phyloP scores from a whole-genome alignment of 768 basidiomycete species.

The Tylopilus vinaceipallidus region DNA sequence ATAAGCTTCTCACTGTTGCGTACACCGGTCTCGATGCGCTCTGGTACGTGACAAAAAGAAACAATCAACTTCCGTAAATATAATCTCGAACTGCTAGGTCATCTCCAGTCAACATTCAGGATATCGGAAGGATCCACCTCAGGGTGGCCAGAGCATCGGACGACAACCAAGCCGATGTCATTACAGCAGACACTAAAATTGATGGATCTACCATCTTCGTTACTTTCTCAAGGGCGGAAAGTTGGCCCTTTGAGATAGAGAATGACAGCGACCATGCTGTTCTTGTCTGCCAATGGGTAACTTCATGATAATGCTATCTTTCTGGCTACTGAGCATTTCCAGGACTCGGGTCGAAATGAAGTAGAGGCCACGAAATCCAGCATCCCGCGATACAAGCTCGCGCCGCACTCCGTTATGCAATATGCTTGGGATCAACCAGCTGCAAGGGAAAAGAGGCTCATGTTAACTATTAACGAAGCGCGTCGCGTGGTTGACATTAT shows the following conservation, averaged over 20 bases:
- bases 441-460: conserved; percentile 73
- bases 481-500: conserved; percentile 80
- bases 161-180: conserved; percentile 46
- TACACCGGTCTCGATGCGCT: conserved; percentile 80
- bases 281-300: conserved; percentile 72
- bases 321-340: conserved; percentile 25
- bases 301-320: conserved; percentile 2
- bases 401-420: conserved; percentile 48
- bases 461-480: conserved; percentile 58
- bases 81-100: conserved; percentile 56
- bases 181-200: conserved; percentile 77
- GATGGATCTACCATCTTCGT: conserved; percentile 89
- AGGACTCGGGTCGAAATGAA: conserved; percentile 47
- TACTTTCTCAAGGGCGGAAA: conserved; percentile 58
- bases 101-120: conserved; percentile 85
- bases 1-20: conserved; percentile 80
- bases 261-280: conserved; percentile 80
- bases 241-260: conserved; percentile 89
- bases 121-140: conserved; percentile 82
- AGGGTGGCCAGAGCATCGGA: conserved; percentile 50
- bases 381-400: conserved; percentile 51
- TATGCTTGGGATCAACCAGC: conserved; percentile 98
- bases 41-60: conserved; percentile 55
- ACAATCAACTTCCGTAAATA: background rate
- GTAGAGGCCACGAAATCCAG: conserved; percentile 38